Base-by-base conservation (phyloP, 2,329 filamentous ascomycete genomes). In the Pseudogymnoascus sp. region DNA sequence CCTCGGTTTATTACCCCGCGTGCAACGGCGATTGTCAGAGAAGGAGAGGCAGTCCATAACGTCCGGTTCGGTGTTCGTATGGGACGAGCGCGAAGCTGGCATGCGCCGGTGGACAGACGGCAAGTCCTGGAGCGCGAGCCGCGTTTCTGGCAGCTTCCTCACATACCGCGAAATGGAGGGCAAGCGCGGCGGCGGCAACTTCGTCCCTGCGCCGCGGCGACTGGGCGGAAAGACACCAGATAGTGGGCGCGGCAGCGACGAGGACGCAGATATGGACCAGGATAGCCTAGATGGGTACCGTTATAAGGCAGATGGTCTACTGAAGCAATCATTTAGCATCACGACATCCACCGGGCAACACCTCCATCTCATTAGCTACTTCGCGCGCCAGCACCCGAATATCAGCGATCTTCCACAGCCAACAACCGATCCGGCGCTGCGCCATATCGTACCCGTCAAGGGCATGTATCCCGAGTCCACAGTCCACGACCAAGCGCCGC, bases 281-380 rank as follows among this genome's bases (percentile, higher is more conserved):
- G 91, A 95, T 70, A 84, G 84, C 7, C 90, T 90, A 0, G 92
- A 96, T 73, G 92, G 92, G 42, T 96, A 96, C 74, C 82, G 91
- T 66, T 96, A 96, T 77, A 99, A 97, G 80, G 90, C 88, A 8
- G 94, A 99, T 70, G 94, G 94, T 0, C 82, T 99, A 3, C 97
- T 97, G 92, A 99, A 99, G 82, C 94, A 99, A 76, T 97, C 94
- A 0, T 99, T 97, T 81, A 97, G 93, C 77, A 97, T 99, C 77
- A 97, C 92, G 21, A 97, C 94, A 1, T 91, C 89, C 1, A 87
- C 82, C 37, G 85, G 91, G 67, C 92, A 97, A 70, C 94, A 97
- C 73, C 85, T 99, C 1, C 94, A 99, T 77, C 83, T 99, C 60
- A 99, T 99, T 77, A 97, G 93, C 69, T 99, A 99, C 78, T 97